Evolutionary conservation across 495 filamentous ascomycete genomes (phyloP).

Genomic region (Friedmanniomyces endolithicus): DNA sequence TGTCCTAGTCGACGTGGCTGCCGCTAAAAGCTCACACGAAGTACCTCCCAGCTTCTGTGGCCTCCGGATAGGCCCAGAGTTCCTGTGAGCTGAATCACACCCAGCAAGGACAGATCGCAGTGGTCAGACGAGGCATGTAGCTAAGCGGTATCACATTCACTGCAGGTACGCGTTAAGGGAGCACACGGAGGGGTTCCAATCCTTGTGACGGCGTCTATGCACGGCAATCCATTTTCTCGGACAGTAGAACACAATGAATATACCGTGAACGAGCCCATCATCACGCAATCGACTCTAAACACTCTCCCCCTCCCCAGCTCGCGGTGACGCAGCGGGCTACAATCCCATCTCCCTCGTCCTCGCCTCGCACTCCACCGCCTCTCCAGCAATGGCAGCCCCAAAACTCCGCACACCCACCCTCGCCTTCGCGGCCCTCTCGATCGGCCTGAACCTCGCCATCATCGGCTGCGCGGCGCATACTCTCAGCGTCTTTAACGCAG

Average conservation of each 20-base stretch:
- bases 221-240: too few species aligned
- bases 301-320: too few species aligned
- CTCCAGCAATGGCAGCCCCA: slow-evolving; percentile 2
- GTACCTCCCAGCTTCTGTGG: neutral
- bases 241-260: too few species aligned
- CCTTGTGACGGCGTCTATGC: neutral
- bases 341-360: too few species aligned
- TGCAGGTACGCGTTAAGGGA: neutral
- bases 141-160: too few species aligned
- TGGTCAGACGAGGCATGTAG: neutral
- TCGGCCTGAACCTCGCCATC: slow-evolving; percentile 20
- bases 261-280: too few species aligned
- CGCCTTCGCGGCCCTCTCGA: slow-evolving; percentile 15
- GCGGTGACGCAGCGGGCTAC: too few species aligned
- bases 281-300: too few species aligned
- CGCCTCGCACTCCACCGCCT: neutral
- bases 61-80: neutral
- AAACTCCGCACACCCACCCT: slow-evolving; percentile 11
- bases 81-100: neutral
- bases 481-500: slow-evolving; percentile 24
- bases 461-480: slow-evolving; percentile 25
- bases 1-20: neutral
- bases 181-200: neutral
- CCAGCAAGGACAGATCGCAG: neutral
- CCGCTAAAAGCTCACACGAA: neutral